Conservation (phyloP, 2,329 filamentous ascomycete genomes). For the Daldinia sp. region DNA sequence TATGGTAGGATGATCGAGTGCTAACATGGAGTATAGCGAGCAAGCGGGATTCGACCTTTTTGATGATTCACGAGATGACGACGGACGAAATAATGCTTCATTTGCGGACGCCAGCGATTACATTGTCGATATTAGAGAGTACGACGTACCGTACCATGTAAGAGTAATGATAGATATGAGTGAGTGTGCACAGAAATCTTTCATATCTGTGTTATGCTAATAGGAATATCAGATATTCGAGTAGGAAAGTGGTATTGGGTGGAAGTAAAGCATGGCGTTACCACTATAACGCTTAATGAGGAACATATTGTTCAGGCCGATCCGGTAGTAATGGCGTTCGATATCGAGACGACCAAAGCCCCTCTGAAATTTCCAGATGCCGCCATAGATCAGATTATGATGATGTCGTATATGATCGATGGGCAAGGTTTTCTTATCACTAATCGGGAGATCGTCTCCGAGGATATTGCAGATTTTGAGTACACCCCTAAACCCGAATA, state of each 20-base stretch:
- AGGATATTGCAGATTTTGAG: slow-evolving; percentile 97
- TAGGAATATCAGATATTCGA: slow-evolving; percentile 77
- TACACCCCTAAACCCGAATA: slow-evolving; percentile 99
- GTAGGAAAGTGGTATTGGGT: slow-evolving; percentile 98
- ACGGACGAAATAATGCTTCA: slow-evolving; percentile 79
- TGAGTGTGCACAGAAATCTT: slow-evolving; percentile 52
- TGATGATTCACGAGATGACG: slow-evolving; percentile 85
- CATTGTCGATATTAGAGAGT: slow-evolving; percentile 98
- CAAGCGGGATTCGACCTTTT: slow-evolving; percentile 82
- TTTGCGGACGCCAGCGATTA: slow-evolving; percentile 94
- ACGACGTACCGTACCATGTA: slow-evolving; percentile 99
- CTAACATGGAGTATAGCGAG: slow-evolving; percentile 46
- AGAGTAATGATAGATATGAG: slow-evolving; percentile 96
- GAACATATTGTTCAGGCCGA: slow-evolving; percentile 91
- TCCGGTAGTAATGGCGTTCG: slow-evolving; percentile 97
- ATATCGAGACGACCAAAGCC: slow-evolving; percentile 97
- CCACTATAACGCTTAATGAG: slow-evolving; percentile 85
- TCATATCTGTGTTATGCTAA: slow-evolving; percentile 5
- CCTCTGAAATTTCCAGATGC: slow-evolving; percentile 97
- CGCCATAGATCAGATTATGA: slow-evolving; percentile 97
- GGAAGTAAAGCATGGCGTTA: slow-evolving; percentile 90
- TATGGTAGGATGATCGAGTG: background rate
- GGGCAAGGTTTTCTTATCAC: slow-evolving; percentile 98
- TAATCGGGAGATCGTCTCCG: slow-evolving; percentile 96
- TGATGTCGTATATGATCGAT: slow-evolving; percentile 99